These are phyloP conservation scores for Aspergillus novoparasiticus DNA, from an alignment of 2,329 filamentous ascomycete species.

Conservation along the genomic window DNA sequence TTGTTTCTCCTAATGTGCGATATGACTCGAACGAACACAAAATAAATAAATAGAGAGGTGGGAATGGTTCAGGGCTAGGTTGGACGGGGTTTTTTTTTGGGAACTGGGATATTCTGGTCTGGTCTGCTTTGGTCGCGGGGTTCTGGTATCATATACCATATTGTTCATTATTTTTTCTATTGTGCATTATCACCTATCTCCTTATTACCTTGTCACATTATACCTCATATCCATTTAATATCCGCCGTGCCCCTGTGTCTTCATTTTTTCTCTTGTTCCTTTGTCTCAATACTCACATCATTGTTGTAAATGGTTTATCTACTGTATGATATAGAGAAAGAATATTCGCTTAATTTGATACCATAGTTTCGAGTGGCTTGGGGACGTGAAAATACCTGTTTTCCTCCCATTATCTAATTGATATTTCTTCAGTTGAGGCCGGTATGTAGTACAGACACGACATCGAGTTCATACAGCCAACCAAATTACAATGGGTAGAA, in stretches of 20 bases:
- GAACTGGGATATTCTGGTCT: slow-evolving; percentile 20
- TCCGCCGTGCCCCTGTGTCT: not conserved
- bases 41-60: slow-evolving; percentile 25
- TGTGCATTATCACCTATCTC: slow-evolving; percentile 3
- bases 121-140: slow-evolving; percentile 12
- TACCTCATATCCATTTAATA: slow-evolving; percentile 8
- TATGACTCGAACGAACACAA: slow-evolving; percentile 30
- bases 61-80: slow-evolving; percentile 27
- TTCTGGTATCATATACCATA: slow-evolving; percentile 6
- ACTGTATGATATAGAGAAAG: slow-evolving; percentile 4
- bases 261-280: not conserved
- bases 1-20: slow-evolving; percentile 19
- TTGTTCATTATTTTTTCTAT: slow-evolving; percentile 11
- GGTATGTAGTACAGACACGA: not conserved
- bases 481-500: not conserved
- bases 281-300: not conserved
- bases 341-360: not conserved
- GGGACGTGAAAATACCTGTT: not conserved
- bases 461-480: not conserved
- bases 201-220: not conserved
- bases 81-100: slow-evolving; percentile 21
- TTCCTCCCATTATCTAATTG: not conserved
- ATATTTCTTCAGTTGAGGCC: not conserved
- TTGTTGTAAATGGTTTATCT: slow-evolving; percentile 10
- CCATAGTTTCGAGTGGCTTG: not conserved